Percentiles rank a stretch among this genome's conserved stretches.
Conservation (phyloP, 2,329 filamentous ascomycete genomes). For the Trichoderma pleuroti region DNA sequence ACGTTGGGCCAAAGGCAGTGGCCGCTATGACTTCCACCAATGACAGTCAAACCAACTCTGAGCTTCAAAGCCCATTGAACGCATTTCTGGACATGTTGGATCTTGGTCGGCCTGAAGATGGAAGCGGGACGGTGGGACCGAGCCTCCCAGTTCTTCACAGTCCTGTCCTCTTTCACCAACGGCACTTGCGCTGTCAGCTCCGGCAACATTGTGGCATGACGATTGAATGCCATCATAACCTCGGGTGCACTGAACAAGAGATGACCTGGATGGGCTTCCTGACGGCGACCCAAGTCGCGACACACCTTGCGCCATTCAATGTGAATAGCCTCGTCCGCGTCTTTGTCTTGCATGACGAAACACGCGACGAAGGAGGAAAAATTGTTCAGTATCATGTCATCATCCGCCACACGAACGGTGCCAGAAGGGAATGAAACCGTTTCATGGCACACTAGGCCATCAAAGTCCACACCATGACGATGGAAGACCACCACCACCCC, state of each 20-base stretch:
- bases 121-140: slow-evolving; percentile 41
- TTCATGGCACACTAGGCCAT: slow-evolving; percentile 46
- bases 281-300: slow-evolving; percentile 42
- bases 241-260: slow-evolving; percentile 49
- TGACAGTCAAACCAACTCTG: slow-evolving; percentile 42
- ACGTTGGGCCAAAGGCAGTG: slow-evolving; percentile 53
- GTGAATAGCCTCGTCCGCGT: slow-evolving; percentile 32
- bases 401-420: slow-evolving; percentile 40
- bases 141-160: slow-evolving; percentile 53
- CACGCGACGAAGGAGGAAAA: slow-evolving; percentile 54
- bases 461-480: slow-evolving; percentile 45
- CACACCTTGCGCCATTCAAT: slow-evolving; percentile 50
- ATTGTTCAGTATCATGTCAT: slow-evolving; percentile 44
- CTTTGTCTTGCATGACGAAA: slow-evolving; percentile 33
- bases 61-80: slow-evolving; percentile 54
- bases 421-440: slow-evolving; percentile 47
- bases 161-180: slow-evolving; percentile 24
- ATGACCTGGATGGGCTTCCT: slow-evolving; percentile 34
- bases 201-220: slow-evolving; percentile 40
- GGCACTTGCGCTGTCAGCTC: slow-evolving; percentile 44
- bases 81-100: slow-evolving; percentile 51
- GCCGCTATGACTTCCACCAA: slow-evolving; percentile 58
- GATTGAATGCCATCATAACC: slow-evolving; percentile 50
- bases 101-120: slow-evolving; percentile 43
- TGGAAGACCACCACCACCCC: slow-evolving; percentile 54